A percentile compares a stretch with the other conserved stretches of the same genome.
These are phyloP conservation scores for Lathyrus tuberosus DNA, from an alignment of 306 rosid genomes.

Conservation along the genomic window DNA sequence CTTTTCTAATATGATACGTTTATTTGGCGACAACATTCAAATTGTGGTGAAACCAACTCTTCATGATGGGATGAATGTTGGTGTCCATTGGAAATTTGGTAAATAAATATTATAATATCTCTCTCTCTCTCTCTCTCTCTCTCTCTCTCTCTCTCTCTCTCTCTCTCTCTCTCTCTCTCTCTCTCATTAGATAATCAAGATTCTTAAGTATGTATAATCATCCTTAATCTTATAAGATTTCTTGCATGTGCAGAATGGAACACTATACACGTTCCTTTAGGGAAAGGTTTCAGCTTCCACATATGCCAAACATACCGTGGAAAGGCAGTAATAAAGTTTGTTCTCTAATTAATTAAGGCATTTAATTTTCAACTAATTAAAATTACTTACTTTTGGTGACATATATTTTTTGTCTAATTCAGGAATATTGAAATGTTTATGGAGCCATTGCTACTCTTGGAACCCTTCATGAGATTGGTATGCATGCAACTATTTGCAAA, in stretches of 20 bases:
- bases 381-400: not conserved
- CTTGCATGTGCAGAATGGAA: conserved; percentile 55
- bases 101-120: conserved; percentile 16
- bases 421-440: conserved; percentile 70
- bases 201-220: conserved; percentile 1
- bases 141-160: no score
- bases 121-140: no score
- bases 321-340: conserved; percentile 66
- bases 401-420: conserved; percentile 23
- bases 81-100: conserved; percentile 75
- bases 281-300: conserved; percentile 66
- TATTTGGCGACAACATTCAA: conserved; percentile 46
- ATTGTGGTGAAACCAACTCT: conserved; percentile 57
- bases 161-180: no score
- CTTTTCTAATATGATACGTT: conserved; percentile 43
- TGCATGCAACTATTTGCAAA: not conserved
- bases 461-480: conserved; percentile 59
- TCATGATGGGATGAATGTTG: conserved; percentile 63
- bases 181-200: not conserved
- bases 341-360: not conserved
- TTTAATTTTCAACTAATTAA: not conserved
- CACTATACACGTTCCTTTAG: conserved; percentile 46
- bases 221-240: conserved; percentile 22
- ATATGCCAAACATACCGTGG: conserved; percentile 59
- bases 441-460: conserved; percentile 54